Evolutionary conservation across 2,329 filamentous ascomycete species (phyloP).

Genomic region (Trichophyton schoenleinii): DNA sequence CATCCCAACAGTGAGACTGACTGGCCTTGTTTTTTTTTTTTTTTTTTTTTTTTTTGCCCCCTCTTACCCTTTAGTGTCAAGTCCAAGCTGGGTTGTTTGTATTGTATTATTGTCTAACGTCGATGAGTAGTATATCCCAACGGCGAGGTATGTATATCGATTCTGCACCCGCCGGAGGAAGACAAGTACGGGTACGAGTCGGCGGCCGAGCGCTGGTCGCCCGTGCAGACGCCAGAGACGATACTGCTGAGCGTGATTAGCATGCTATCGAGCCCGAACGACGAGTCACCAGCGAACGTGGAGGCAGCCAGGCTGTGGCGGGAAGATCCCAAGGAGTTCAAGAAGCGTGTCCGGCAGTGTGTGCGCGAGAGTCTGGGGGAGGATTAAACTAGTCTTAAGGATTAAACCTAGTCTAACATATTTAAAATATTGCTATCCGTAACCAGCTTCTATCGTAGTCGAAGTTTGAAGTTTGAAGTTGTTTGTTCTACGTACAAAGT

Average conservation of each 20-base stretch:
- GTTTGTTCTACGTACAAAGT: too few relatives aligned
- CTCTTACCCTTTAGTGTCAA: too few relatives aligned
- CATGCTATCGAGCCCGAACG: constrained; percentile 83
- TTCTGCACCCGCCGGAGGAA: constrained; percentile 88
- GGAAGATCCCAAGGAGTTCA: constrained; percentile 67
- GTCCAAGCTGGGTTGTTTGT: too few relatives aligned
- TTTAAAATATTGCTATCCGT: not conserved
- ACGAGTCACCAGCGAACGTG: constrained; percentile 89
- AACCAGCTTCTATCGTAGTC: too few relatives aligned
- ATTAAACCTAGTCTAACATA: not conserved
- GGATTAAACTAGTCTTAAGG: constrained; percentile 30
- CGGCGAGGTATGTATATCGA: constrained; percentile 90
- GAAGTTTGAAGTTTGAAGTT: too few relatives aligned
- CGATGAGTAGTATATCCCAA: constrained; percentile 54
- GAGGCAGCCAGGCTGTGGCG: constrained; percentile 83
- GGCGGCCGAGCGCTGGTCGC: constrained; percentile 81
- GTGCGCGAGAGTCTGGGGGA: constrained; percentile 72
- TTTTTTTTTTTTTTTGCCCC: not conserved
- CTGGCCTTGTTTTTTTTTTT: not conserved
- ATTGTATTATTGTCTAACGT: not conserved
- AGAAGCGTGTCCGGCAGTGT: constrained; percentile 62
- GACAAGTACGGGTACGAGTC: constrained; percentile 90
- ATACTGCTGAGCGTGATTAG: constrained; percentile 87
- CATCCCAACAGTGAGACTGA: constrained; percentile 66
- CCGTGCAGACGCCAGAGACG: constrained; percentile 88